Evolutionary conservation across 2,329 filamentous ascomycete species (phyloP).

Genomic region (Cladophialophora exuberans): DNA sequence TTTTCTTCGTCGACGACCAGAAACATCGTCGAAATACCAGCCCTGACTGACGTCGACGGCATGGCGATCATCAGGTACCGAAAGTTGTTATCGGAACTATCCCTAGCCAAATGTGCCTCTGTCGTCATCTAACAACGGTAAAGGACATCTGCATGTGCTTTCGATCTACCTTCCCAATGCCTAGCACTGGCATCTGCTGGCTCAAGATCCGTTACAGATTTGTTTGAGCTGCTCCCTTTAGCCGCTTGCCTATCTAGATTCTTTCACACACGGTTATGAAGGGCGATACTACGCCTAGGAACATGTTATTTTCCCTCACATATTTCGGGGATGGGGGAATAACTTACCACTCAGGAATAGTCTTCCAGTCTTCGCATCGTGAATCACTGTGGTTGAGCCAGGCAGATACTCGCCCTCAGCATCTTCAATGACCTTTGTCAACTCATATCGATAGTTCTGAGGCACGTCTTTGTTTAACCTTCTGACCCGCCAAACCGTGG

Average conservation of each 20-base stretch:
- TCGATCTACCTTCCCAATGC: not conserved
- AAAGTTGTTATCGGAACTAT: not conserved
- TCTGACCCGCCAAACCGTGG: slow-evolving; percentile 35
- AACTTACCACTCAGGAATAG: slow-evolving; percentile 37
- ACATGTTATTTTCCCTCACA: slow-evolving; percentile 12
- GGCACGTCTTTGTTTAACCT: slow-evolving; percentile 19
- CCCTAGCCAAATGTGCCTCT: not conserved
- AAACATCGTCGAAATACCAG: not conserved
- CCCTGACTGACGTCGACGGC: not conserved
- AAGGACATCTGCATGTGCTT: not conserved
- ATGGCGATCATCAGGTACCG: not conserved
- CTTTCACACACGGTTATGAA: slow-evolving; percentile 34
- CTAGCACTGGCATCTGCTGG: not conserved
- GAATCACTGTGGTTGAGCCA: slow-evolving; percentile 36
- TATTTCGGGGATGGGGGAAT: not conserved
- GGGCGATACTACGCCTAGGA: slow-evolving; percentile 32
- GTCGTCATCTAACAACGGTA: not conserved
- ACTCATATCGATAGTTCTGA: slow-evolving; percentile 27
- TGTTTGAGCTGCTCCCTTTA: slow-evolving; percentile 1
- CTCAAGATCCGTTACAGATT: not conserved
- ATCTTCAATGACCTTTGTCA: slow-evolving; percentile 43
- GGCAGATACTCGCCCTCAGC: slow-evolving; percentile 34
- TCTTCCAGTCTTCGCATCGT: slow-evolving; percentile 39
- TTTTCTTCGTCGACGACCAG: not conserved
- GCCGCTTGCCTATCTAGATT: too few relatives aligned